Evolutionary conservation across 2,329 filamentous ascomycete genomes (phyloP).

Genomic region (Sporothrix pallida): DNA sequence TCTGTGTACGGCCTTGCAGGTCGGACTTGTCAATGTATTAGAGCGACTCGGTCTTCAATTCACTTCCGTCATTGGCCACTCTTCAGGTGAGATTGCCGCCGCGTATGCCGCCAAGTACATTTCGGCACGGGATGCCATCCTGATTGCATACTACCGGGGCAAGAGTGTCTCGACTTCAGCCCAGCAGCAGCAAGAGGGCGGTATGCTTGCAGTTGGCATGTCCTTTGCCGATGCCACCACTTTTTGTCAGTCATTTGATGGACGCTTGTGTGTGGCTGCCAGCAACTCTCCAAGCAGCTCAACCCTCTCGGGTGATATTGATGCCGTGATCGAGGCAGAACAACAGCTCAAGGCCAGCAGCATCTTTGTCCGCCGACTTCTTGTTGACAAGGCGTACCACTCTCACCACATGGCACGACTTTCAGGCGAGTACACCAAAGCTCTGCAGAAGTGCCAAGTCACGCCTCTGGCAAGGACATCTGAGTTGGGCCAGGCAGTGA

Average conservation of each 20-base stretch:
- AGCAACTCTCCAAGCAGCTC: conserved; percentile 43
- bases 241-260: conserved; percentile 40
- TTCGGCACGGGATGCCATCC: conserved; percentile 36
- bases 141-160: conserved; percentile 40
- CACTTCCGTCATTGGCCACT: conserved; percentile 44
- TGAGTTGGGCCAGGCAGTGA: conserved; percentile 1
- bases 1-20: conserved; percentile 43
- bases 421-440: conserved; percentile 39
- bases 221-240: conserved; percentile 44
- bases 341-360: conserved; percentile 41
- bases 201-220: conserved; percentile 52
- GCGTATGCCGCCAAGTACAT: conserved; percentile 43
- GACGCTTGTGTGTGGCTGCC: conserved; percentile 28
- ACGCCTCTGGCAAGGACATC: conserved; percentile 11
- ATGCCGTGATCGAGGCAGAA: conserved; percentile 31
- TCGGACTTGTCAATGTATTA: conserved; percentile 44
- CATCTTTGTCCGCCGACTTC: conserved; percentile 45
- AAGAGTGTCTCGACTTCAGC: neutral
- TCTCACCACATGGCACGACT: conserved; percentile 45
- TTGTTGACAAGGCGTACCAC: conserved; percentile 48
- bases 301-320: conserved; percentile 51
- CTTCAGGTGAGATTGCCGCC: conserved; percentile 47
- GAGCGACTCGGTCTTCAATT: conserved; percentile 40
- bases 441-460: conserved; percentile 30
- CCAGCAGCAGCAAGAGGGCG: conserved; percentile 47